phyloP scores from a whole-genome alignment of 2,329 filamentous ascomycete species.

The Pseudogymnoascus sp. region DNA sequence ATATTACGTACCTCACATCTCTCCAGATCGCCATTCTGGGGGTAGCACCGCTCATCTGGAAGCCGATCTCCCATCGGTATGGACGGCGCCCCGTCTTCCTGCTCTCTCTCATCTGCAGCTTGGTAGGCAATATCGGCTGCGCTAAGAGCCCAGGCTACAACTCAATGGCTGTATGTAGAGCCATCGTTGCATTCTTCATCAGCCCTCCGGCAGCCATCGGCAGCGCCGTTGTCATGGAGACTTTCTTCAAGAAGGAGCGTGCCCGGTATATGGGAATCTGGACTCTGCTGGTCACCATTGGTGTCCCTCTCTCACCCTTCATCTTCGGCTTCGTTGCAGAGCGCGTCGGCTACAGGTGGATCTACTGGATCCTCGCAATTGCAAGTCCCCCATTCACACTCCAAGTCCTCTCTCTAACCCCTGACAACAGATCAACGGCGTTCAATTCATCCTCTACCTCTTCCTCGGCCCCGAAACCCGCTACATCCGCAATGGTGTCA shows the following conservation, averaged over 20 bases:
- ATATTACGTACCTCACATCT: slow-evolving; percentile 41
- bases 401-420: not conserved
- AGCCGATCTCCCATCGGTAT: slow-evolving; percentile 41
- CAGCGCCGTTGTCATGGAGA: slow-evolving; percentile 47
- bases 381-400: slow-evolving; percentile 26
- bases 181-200: slow-evolving; percentile 45
- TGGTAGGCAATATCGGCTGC: slow-evolving; percentile 44
- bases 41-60: slow-evolving; percentile 45
- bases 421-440: slow-evolving; percentile 41
- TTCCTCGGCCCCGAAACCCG: slow-evolving; percentile 48
- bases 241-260: slow-evolving; percentile 45
- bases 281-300: slow-evolving; percentile 31
- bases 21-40: slow-evolving; percentile 45
- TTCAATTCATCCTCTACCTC: slow-evolving; percentile 48
- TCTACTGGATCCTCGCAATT: slow-evolving; percentile 48
- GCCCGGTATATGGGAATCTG: slow-evolving; percentile 48
- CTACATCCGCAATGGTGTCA: slow-evolving; percentile 34
- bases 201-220: slow-evolving; percentile 44
- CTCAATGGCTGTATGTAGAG: slow-evolving; percentile 40
- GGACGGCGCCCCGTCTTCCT: slow-evolving; percentile 45
- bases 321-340: slow-evolving; percentile 37
- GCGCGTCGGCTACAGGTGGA: slow-evolving; percentile 44
- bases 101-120: slow-evolving; percentile 37
- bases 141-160: slow-evolving; percentile 40
- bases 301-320: slow-evolving; percentile 20